Base-by-base conservation (phyloP, 495 filamentous ascomycete genomes). In the Penicillium diatomitis region DNA sequence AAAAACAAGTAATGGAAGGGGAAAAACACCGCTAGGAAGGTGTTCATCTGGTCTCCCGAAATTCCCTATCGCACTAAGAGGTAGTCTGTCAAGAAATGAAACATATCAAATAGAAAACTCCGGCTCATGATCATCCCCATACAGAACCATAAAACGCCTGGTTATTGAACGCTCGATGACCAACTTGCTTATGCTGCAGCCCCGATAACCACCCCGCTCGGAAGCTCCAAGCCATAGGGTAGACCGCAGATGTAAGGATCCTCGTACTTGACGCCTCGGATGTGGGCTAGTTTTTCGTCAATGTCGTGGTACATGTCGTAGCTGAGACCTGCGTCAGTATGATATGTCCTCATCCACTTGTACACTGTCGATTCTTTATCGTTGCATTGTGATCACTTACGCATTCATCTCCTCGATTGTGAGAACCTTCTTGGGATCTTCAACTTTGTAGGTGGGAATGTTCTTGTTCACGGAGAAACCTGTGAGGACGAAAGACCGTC, bases 361-460 rank as follows among this genome's bases (percentile, higher is more conserved):
- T 20, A 20, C 1, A 20, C 20, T 20, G 20, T 20, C 1, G 20
- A 20, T 20, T 20, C 20, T 20, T 20, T 20, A 20, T 20, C 20
- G 20, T 20, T 20, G 20, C 20, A 20, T 20, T 20, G 38, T 41
- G 40, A 6, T 42, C 2, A 66, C 72, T 63, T 55, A 74, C 69
- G 57, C 57, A 44, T 77, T 76, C 71, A 77, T 77, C 43, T 77
- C 72, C 48, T 76, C 72, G 34, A 76, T 74, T 0, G 72, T 77
- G n/a, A 77, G 50, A 31, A 72, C 71, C 41, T 69, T 63, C 50
- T 71, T 70, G 51, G 69, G 61, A 51, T 74, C 66, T 37, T 65
- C 65, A 4, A 76, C 72, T 44, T 66, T 72, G 51, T 77, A 75
- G n/a, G 61, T 60, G 9, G 65, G 48, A 35, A 53, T 73, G 33